Percentiles rank a stretch among this genome's conserved stretches.
Evolutionary conservation across 495 filamentous ascomycete species (phyloP).

Genomic region (Talaromyces adpressus): DNA sequence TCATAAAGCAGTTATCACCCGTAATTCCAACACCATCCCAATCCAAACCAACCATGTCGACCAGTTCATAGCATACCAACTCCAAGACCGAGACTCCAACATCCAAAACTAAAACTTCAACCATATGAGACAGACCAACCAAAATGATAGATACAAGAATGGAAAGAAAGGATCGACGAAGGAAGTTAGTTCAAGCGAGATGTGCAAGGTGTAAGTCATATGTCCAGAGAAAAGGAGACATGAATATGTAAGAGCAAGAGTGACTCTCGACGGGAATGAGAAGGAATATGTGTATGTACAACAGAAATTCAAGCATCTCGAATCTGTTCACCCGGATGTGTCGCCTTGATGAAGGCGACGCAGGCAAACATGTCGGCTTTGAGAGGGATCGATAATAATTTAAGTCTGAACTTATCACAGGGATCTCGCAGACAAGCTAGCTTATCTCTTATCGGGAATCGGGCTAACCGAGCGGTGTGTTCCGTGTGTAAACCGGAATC

Average conservation of each 20-base stretch:
- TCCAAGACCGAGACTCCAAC: not conserved
- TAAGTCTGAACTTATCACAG: too few relatives aligned
- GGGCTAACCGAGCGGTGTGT: not conserved
- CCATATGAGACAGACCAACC: slow-evolving; percentile 1
- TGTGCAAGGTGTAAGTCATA: not conserved
- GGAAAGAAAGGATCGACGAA: not conserved
- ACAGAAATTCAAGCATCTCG: not conserved
- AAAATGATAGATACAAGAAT: not conserved
- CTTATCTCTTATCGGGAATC: not conserved
- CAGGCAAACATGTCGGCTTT: too few relatives aligned
- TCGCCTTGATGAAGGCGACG: too few relatives aligned
- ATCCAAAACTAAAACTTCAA: not conserved
- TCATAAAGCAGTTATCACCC: not conserved
- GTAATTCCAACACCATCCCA: not conserved
- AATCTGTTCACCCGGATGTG: not conserved
- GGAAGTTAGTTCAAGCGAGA: not conserved
- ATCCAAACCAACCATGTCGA: not conserved
- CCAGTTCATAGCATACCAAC: not conserved
- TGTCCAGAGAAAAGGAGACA: not conserved
- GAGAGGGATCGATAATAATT: too few relatives aligned
- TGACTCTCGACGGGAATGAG: not conserved
- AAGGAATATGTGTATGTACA: not conserved
- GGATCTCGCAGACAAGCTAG: not conserved
- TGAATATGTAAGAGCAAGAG: not conserved
- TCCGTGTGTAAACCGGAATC: not conserved